A percentile compares a stretch with the other conserved stretches of the same genome.
These are phyloP conservation scores for Rhodomyrtus tomentosa DNA, from an alignment of 345 rosid species.

Conservation along the genomic window DNA sequence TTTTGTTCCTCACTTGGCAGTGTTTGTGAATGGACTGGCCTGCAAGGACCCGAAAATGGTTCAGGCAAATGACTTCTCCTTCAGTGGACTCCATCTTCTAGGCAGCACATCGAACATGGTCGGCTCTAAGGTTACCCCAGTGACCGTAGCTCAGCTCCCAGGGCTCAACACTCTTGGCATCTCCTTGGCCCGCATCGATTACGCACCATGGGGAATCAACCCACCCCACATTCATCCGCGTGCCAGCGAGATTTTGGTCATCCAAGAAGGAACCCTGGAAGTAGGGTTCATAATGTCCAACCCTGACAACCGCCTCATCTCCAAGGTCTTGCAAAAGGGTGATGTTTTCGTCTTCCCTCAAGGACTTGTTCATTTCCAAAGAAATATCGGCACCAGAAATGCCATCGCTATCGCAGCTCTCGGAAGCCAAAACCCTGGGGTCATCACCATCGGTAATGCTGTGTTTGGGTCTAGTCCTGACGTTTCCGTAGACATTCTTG, in stretches of 20 bases:
- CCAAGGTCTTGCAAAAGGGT: neutral
- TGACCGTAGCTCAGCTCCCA: neutral
- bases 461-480: neutral
- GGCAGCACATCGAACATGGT: neutral
- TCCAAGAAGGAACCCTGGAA: neutral
- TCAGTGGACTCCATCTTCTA: neutral
- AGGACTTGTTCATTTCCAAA: neutral
- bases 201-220: neutral
- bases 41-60: neutral
- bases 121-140: neutral
- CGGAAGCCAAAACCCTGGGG: neutral
- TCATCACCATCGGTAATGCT: accelerated
- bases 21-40: neutral
- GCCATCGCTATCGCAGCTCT: accelerated
- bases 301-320: neutral
- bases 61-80: neutral
- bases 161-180: neutral
- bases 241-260: accelerated
- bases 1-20: neutral
- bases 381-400: accelerated
- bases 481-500: neutral
- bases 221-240: neutral
- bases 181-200: neutral
- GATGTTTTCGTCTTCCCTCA: neutral
- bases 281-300: neutral